Evolutionary conservation across 495 filamentous ascomycete species (phyloP), one percentile per base, ranked within the genome.

Genomic region (Neurospora sp.): DNA sequence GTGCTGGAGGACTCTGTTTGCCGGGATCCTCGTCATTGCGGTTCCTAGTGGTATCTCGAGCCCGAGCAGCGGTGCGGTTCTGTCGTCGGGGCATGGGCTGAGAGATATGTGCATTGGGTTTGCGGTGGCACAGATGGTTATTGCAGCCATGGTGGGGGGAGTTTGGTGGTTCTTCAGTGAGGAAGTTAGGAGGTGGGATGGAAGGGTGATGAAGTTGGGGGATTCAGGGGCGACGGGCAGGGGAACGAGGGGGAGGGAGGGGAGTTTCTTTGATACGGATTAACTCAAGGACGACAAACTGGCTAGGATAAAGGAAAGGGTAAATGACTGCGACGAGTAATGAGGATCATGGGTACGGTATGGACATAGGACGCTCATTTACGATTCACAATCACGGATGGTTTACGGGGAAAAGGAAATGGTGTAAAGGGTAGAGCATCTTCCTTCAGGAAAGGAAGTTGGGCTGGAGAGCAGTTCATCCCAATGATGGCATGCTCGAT

Each of bases 191-290:
- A 41, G 79, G 37, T 76, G 81, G 62, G 84, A 86, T 74, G 85
- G 84, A 6, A 41, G 75, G 74, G 78, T 84, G 3, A 83, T 86
- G 84, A 77, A 80, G 16, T 74, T 84, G 27, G 83, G 82, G 18
- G 80, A 84, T 69, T 74, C 54, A 16, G 54, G 54, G 14, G 12
- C 14, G 6, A 3, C 27, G 54, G 27, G 23, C 14, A 66, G 31
- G 76, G 78, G 80, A 8, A 79, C 80, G 46, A 38, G 83, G 62
- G 83, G 82, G 78, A 77, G 79, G 70, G 76, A 71, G 14, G 82
- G 78, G 49, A 85, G 84, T 62, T 85, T 84, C 72, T 86, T 86
- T 74, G 84, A 86, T 71, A 76, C 77, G n/a, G 83, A 86, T 72
- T 86, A 60, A 81, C 23, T 66, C 27, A 27, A 18, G 54, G 27